Evolutionary conservation across 768 basidiomycete species (phyloP), one percentile per base, ranked within the genome.

Genomic region (Termitomyces sp.): DNA sequence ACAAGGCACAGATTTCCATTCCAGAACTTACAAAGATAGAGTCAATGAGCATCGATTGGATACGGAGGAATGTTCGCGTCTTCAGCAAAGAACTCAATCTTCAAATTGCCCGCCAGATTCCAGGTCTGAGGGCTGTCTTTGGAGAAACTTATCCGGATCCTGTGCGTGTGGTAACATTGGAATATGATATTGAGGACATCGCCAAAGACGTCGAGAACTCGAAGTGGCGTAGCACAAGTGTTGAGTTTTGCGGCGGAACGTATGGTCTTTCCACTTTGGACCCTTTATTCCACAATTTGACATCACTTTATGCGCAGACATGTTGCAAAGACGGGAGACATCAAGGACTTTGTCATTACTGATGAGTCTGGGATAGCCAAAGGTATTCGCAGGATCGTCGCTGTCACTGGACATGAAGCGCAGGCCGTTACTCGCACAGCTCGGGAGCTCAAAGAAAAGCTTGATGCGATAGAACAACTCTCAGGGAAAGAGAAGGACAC

Each of bases 241-340:
- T 97, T 58, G 97, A 99, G 72, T 96, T 99, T 68, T 99, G 97
- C 68, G 97, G 97, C 71, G 97, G 97, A 70, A 99, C 97, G 84
- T 94, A 63, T 70, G 91, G 82, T 40, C 22, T 44, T 50, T 22
- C 35, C 23, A n/a, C 10, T 35, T n/a, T 33, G 32, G 9, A 40
- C 23, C 36, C n/a, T 51, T 38, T 12, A 10, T 12, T 32, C 5
- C 45, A 6, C 13, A 23, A 25, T 23, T 25, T 36, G 29, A 45
- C 27, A 43, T 5, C 18, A 25, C 10, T 56, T n/a, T 27, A 36
- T 32, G 54, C 18, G 9, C 39, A 94, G 92, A 1, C 97, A 99
- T 67, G 97, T 99, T 52, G 82, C 84, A n/a, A 91, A 87, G 72
- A 99, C 97, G 0, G 93, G 95, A 16, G 93, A 95, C 63, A 98